Conservation (phyloP, 176 grass and related monocot genomes). For the Oryza nivara region DNA sequence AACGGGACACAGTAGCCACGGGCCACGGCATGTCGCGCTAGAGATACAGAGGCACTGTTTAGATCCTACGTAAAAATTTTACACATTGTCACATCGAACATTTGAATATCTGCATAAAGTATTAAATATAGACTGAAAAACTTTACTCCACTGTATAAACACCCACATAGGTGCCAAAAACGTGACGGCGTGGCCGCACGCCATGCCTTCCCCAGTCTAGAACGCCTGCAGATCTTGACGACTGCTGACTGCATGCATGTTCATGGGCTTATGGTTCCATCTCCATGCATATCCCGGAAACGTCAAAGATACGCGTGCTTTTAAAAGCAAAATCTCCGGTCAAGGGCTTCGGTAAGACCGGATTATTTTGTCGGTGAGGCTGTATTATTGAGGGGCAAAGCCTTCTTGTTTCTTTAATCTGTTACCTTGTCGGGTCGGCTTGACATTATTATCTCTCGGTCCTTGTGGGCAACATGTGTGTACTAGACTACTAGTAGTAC, state of each 20-base stretch:
- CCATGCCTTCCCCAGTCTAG: neutral
- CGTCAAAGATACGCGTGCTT: conserved; percentile 6
- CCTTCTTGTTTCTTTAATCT: conserved; percentile 9
- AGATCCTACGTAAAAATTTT: no score
- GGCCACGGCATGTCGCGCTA: neutral
- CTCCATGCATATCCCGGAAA: neutral
- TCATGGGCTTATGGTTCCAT: neutral
- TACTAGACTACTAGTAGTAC: no score
- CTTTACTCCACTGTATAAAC: no score
- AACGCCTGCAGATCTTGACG: conserved; percentile 8
- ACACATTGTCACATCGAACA: no score
- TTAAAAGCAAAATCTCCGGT: conserved; percentile 26
- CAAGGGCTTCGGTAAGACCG: conserved; percentile 32
- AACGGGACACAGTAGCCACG: neutral
- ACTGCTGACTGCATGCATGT: conserved; percentile 2
- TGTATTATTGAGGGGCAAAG: conserved; percentile 22
- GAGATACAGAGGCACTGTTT: neutral
- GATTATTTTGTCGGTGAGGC: conserved; percentile 35
- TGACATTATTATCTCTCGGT: neutral
- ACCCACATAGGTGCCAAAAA: neutral
- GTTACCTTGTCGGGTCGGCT: conserved; percentile 7
- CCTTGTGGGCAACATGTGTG: neutral
- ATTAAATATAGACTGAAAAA: no score
- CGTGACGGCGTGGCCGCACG: conserved; percentile 17
- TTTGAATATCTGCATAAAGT: no score